Base-by-base conservation (phyloP, 805 yeast genomes). In the Kuraishia piskuri region DNA sequence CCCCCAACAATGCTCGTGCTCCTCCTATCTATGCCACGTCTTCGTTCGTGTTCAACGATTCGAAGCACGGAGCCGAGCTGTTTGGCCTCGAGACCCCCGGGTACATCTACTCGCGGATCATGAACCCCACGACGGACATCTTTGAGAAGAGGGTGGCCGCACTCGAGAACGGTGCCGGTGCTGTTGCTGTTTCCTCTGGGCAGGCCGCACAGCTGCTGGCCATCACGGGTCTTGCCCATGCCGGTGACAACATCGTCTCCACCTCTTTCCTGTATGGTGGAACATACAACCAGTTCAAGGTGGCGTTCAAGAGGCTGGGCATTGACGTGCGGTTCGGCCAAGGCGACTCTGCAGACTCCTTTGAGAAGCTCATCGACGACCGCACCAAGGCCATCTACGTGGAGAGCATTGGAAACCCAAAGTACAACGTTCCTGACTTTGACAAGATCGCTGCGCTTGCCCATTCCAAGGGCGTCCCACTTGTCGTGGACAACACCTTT, bases 141-240 rank as follows among this genome's bases (percentile, higher is more conserved):
- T 87, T 92, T 58, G 99, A 92, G 72, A 82, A 88, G 68, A 81
- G 99, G 73, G 78, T 92, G 56, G 95, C 97, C 53, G 95, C 95
- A 51, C 79, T 92, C 56, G 99, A 92, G 72, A 86, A 87, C 54
- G 99, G 98, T 65, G 84, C 83, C 51, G 96, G 87, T 55, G 98
- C 96, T 3, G 72, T 92, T 53, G 95, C 96, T 6, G 85, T 86
- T 23, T 70, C 96, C 22, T 90, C 97, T n/a, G 99, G 99, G 57
- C 97, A 91, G 73, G 92, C 97, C 53, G 97, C 98, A 24, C 97
- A 91, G 69, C 82, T 90, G 59, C 66, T 87, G 55, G 96, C 97
- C 21, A 75, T 90, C 67, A 78, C 88, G 37, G 89, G 89, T 54
- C 77, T 90, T 61, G 95, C 96, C 44, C 90, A 86, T 60, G 69